Percentiles rank a stretch among this genome's conserved stretches.
Evolutionary conservation across 2,329 filamentous ascomycete genomes (phyloP).

Genomic region (Fonsecaea erecta): DNA sequence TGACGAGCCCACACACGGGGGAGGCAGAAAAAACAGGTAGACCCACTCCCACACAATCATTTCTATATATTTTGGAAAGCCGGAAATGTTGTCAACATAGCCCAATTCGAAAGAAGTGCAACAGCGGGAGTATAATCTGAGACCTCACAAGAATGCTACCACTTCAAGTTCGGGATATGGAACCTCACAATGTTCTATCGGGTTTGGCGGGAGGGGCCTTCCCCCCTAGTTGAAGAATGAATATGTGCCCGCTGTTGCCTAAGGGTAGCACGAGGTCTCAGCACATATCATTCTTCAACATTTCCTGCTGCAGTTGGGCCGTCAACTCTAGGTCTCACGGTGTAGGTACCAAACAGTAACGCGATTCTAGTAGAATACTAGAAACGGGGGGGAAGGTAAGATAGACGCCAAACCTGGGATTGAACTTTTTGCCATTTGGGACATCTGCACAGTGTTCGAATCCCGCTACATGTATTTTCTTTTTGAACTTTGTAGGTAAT

Average conservation of each 20-base stretch:
- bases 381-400: background rate
- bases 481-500: too few relatives aligned
- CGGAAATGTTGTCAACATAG: background rate
- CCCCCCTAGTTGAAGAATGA: background rate
- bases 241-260: background rate
- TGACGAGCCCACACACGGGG: background rate
- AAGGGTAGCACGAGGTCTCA: slow-evolving; percentile 2
- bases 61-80: background rate
- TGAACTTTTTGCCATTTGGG: background rate
- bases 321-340: too few relatives aligned
- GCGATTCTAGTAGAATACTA: too few relatives aligned
- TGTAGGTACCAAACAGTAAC: too few relatives aligned
- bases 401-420: background rate
- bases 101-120: slow-evolving; percentile 1
- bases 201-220: slow-evolving; percentile 4
- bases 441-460: background rate
- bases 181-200: background rate
- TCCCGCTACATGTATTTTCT: background rate
- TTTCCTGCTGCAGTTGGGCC: too few relatives aligned
- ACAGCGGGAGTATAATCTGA: background rate
- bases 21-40: background rate
- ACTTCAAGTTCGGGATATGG: slow-evolving; percentile 2
- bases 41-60: background rate
- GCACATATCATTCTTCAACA: background rate
- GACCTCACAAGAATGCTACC: background rate